A percentile compares a stretch with the other conserved stretches of the same genome.
These are phyloP conservation scores for Apium graveolens DNA, from an alignment of 129 eudicot genomes.

Conservation along the genomic window DNA sequence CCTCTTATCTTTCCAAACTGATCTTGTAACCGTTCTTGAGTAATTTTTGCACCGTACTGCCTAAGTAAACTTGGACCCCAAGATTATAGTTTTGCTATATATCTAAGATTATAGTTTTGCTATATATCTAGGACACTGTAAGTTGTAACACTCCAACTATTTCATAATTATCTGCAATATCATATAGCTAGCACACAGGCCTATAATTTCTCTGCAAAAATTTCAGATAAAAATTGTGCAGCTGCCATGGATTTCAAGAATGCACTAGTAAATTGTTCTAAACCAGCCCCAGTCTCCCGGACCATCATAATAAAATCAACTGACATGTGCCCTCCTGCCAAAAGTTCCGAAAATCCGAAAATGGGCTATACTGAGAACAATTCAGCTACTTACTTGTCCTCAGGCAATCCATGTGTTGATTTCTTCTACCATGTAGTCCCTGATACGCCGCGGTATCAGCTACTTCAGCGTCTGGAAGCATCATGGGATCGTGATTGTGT, in stretches of 20 bases:
- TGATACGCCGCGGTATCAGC: constrained; percentile 19
- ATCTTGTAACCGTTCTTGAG: no score
- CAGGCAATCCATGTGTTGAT: constrained; percentile 35
- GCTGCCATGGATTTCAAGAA: neutral
- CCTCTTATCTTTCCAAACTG: no score
- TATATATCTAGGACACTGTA: no score
- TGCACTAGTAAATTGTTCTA: neutral
- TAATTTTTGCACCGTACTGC: no score
- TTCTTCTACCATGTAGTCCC: constrained; percentile 39
- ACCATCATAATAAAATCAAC: neutral
- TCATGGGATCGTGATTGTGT: constrained; percentile 28
- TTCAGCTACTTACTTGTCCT: constrained; percentile 30
- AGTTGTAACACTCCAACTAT: no score
- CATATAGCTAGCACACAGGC: no score
- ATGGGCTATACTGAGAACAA: constrained; percentile 28
- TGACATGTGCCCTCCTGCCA: neutral
- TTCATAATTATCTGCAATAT: constrained; percentile 4
- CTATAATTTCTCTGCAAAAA: no score
- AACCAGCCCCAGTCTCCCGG: neutral
- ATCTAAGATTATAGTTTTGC: no score
- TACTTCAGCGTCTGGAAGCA: constrained; percentile 11
- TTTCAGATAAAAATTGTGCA: no score
- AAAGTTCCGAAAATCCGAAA: neutral
- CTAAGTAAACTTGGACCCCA: no score
- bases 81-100: no score